phyloP scores from a whole-genome alignment of 202 grass and related monocot genomes.

The Hordeum pubiflorum region DNA sequence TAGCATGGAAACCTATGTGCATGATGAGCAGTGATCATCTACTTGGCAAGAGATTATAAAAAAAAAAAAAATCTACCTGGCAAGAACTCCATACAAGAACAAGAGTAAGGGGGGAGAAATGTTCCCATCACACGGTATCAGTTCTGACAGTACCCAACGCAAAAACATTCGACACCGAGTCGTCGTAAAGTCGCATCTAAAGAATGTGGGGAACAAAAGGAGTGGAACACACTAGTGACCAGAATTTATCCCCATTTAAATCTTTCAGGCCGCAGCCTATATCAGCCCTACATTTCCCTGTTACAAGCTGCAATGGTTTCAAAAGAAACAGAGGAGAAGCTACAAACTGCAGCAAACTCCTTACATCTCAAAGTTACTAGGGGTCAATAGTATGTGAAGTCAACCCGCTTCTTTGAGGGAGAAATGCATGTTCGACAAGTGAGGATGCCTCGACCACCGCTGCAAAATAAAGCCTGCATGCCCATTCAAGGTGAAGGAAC shows the following conservation, averaged over 20 bases:
- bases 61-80: neutral
- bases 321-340: neutral
- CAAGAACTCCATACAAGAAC: neutral
- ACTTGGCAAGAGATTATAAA: neutral
- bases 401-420: slow-evolving; percentile 1
- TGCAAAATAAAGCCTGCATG: slow-evolving; percentile 15
- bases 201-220: neutral
- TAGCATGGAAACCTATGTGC: neutral
- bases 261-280: neutral
- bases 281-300: neutral
- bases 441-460: neutral
- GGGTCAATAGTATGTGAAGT: neutral
- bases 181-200: neutral
- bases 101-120: neutral
- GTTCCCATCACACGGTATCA: neutral
- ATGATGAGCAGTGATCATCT: neutral
- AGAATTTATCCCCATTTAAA: slow-evolving; percentile 14
- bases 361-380: slow-evolving; percentile 2
- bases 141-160: neutral
- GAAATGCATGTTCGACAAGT: slow-evolving; percentile 36
- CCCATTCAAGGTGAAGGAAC: neutral
- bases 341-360: neutral
- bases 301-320: neutral
- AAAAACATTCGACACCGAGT: neutral
- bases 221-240: neutral